These are phyloP conservation scores for Russula griseocarnosa DNA, from an alignment of 768 basidiomycete species.

Conservation along the genomic window DNA sequence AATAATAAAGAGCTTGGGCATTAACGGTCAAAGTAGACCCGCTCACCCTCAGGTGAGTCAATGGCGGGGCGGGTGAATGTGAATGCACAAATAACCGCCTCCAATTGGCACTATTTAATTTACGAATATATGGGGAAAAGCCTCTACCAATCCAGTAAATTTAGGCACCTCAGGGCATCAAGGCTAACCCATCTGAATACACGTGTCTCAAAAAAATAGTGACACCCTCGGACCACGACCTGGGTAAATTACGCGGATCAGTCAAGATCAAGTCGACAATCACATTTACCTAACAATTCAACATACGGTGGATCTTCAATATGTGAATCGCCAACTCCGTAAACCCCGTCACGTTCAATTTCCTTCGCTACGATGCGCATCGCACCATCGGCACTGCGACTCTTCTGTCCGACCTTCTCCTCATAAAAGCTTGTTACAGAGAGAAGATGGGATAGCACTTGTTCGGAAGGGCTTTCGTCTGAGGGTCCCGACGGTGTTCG, in stretches of 20 bases:
- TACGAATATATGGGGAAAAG: not conserved
- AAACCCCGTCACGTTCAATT: slow-evolving; percentile 59
- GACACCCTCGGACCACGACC: slow-evolving; percentile 22
- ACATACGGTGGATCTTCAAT: slow-evolving; percentile 49
- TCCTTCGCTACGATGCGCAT: slow-evolving; percentile 56
- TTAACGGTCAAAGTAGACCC: not conserved
- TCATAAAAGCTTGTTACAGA: slow-evolving; percentile 51
- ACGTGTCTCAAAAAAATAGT: slow-evolving; percentile 23
- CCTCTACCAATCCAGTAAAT: not conserved
- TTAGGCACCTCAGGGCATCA: slow-evolving; percentile 27
- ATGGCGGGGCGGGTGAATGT: no score
- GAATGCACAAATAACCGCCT: not conserved
- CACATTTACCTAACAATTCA: not conserved
- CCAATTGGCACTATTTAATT: not conserved
- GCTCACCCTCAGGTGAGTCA: not conserved
- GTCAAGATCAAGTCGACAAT: not conserved
- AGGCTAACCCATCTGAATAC: slow-evolving; percentile 27
- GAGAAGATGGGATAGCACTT: slow-evolving; percentile 43
- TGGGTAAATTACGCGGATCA: not conserved
- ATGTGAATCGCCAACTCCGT: slow-evolving; percentile 36
- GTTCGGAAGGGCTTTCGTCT: slow-evolving; percentile 36
- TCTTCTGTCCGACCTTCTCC: slow-evolving; percentile 44
- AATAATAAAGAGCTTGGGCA: not conserved
- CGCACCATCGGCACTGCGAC: slow-evolving; percentile 50
- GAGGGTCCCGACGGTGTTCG: slow-evolving; percentile 31